Evolutionary conservation across 139 green algal species (phyloP), one percentile per base, ranked within the genome.

Genomic region (Pseudopediastrum boryanum): DNA sequence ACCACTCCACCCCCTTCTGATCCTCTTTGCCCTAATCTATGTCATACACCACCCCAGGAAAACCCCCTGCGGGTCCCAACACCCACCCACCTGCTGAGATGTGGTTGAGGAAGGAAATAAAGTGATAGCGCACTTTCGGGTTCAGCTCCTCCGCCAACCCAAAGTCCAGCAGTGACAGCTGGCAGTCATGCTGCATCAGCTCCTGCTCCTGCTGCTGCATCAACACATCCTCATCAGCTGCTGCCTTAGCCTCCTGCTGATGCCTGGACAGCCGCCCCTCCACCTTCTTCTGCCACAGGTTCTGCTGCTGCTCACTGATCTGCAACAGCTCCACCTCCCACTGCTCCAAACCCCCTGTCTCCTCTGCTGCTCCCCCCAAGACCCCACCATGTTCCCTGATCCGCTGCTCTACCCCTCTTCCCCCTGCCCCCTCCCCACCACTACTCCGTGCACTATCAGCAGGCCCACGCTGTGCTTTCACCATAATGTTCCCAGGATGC

Each of bases 151-250:
- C 94, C 23, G 92, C 93, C 71, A 96, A 85, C 10, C 90, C 91
- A 78, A 96, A 95, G 80, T 98, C 92, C 61, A 98, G 85, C 71
- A 98, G 87, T 25, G 97, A 83, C 23, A 95, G 81, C 82, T 94
- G 90, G 85, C 64, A 4, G 43, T 61, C 33, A 86, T 44, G 52
- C 44, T 65, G 48, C 19, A 23, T 23, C 69, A 39, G 70, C 70
- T 78, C 51, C 52, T 12, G 46, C 46, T 38, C 25, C 56, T 75
- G 66, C 66, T 61, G 35, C 5, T n/a, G 50, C 33, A 77, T 38
- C 36, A 36, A 23, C n/a, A 44, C 69, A 13, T n/a, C 31, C 44
- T 65, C 29, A 31, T 46, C 44, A 19, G 65, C 43, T 50, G 73
- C 73, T 48, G 44, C 5, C 31, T 42, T 16, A 2, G 39, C 23